Base-by-base conservation (phyloP, 352 stramenopile species). In the Elongisporangium anandrum region DNA sequence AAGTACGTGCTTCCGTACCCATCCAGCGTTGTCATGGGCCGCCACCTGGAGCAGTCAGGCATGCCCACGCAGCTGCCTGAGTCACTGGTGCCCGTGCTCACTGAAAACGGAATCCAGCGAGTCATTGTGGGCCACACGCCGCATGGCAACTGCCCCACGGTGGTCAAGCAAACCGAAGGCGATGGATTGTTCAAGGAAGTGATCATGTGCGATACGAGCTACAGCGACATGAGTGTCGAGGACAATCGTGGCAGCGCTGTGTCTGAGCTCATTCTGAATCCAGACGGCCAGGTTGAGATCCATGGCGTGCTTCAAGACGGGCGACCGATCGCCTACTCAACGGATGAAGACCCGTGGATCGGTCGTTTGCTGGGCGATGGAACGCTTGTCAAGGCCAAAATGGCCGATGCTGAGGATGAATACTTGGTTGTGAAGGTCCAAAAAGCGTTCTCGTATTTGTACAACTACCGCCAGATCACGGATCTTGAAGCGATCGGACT, bases 181-280 rank as follows among this genome's bases (percentile, higher is more conserved):
- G 47, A 59, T 54, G 63, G 65, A 21, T 63, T 48, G 38, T 88
- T 96, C 41, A 57, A 81, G 60, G 79, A 95, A 72, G 81, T 97
- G 9, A 77, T 97, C 59, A 96, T 95, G 65, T 95, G 87, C 34
- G 93, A 98, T 69, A 98, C 91, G 20, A 97, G 91, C 51, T 98
- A 96, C 64, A 95, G 90, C 48, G 85, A 97, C 63, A 75, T 81
- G 47, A 68, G 50, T 23, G 65, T 70, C 17, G 47, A 59, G 17
- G 88, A 97, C 55, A 96, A 94, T 47, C 82, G 93, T 4, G 93
- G 92, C 8, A 56, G 61, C 8, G 90, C 89, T 29, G 81, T 88
- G 2, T 81, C 82, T 0, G 77, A 96, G 38, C 65, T 98, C 17
- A 63, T 96, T 19, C 61, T 98, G 34, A 64, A 84, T 13, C 65